These are phyloP conservation scores for Plantago elongata DNA, from an alignment of 257 asterid genomes.

Conservation along the genomic window DNA sequence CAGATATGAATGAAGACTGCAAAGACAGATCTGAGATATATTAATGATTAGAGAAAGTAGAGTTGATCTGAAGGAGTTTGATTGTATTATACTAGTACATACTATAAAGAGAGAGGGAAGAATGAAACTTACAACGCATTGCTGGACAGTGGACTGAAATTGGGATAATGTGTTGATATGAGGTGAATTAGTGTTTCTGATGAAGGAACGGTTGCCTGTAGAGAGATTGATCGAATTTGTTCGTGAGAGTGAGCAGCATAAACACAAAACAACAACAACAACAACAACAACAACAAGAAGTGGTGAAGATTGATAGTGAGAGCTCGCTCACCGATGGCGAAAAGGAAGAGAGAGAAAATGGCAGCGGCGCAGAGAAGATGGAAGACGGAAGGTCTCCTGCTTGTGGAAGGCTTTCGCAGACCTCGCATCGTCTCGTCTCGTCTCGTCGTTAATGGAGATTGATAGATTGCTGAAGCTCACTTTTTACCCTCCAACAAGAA, in stretches of 20 bases:
- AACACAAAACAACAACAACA: conserved; percentile 33
- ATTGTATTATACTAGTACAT: too few relatives aligned
- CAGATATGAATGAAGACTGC: neutral
- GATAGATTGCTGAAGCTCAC: too few relatives aligned
- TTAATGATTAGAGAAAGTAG: too few relatives aligned
- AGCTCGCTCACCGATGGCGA: conserved; percentile 25
- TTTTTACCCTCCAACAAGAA: too few relatives aligned
- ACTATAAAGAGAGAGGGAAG: too few relatives aligned
- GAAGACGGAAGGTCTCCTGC: conserved; percentile 46
- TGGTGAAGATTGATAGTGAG: conserved; percentile 38
- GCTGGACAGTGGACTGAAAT: conserved; percentile 73
- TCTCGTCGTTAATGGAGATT: too few relatives aligned
- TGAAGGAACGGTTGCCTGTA: too few relatives aligned
- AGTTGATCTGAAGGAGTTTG: neutral
- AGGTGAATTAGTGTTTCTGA: too few relatives aligned
- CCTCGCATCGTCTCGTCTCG: conserved; percentile 28
- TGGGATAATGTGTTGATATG: conserved; percentile 36
- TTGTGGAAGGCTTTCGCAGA: conserved; percentile 26
- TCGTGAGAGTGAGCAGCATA: conserved; percentile 14
- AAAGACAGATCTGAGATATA: too few relatives aligned
- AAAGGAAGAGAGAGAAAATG: conserved; percentile 55
- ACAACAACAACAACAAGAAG: conserved; percentile 10
- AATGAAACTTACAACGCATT: conserved; percentile 71
- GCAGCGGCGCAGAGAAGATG: conserved; percentile 69
- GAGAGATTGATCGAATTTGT: conserved; percentile 30